phyloP scores from a whole-genome alignment of 2,329 filamentous ascomycete species.

The Penicillium griseofulvum region DNA sequence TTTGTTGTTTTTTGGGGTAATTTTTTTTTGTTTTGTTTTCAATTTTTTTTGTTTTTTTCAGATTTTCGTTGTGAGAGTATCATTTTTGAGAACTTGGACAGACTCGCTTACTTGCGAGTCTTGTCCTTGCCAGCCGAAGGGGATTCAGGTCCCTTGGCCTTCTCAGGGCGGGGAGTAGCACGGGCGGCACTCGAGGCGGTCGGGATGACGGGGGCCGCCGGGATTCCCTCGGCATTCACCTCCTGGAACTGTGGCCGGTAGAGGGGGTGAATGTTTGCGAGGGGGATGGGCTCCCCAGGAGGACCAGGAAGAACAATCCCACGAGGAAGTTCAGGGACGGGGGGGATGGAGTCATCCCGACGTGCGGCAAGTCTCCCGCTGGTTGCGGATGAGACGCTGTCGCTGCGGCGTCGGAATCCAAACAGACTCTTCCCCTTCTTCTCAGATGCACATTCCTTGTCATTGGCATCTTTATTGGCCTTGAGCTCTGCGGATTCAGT shows the following conservation, averaged over 20 bases:
- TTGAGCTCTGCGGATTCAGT: no score
- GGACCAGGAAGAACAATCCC: not conserved
- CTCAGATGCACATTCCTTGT: no score
- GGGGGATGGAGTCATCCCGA: not conserved
- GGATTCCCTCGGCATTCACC: not conserved
- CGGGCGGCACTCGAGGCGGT: no score
- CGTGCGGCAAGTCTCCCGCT: no score
- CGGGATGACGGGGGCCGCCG: not conserved
- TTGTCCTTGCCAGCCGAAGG: not conserved
- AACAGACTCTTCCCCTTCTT: no score
- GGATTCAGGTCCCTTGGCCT: not conserved
- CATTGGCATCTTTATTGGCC: no score
- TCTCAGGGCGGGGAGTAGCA: no score
- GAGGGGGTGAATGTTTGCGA: not conserved
- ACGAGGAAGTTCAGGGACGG: not conserved
- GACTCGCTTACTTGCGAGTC: not conserved
- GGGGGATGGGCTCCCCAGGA: not conserved
- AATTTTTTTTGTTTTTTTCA: not conserved
- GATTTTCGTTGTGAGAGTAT: not conserved
- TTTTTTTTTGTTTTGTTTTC: not conserved
- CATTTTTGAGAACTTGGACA: not conserved
- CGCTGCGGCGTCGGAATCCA: no score
- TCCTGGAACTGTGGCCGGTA: not conserved
- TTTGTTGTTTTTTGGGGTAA: not conserved
- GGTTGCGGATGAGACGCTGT: no score